Evolutionary conservation across 2,329 filamentous ascomycete genomes (phyloP), one percentile per base, ranked within the genome.

Genomic region (Fusarium nanum): DNA sequence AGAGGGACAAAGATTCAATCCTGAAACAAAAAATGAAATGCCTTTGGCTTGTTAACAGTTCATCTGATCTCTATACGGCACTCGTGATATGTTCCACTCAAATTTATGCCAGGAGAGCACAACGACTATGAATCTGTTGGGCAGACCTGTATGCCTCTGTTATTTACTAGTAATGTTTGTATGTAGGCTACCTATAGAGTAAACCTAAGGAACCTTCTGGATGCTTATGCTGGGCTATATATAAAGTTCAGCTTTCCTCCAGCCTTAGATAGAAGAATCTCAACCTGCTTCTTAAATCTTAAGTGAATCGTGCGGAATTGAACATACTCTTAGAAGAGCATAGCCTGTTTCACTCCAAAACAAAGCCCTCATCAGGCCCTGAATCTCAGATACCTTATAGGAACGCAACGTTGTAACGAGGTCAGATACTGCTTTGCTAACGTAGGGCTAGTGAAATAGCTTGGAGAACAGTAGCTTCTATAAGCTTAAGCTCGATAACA

Each of bases 11-110:
- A 57, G 14, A 55, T 64, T 40, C 28, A 40, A 56, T 49, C 28
- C 66, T 54, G 42, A 32, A 73, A 64, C 34, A 40, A 54, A 54
- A 71, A 62, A 23, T 22, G 27, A 63, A 59, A 52, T 63, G 46
- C 37, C 54, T 40, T 49, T 63, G 60, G 59, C 60, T 60, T 37
- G 52, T 64, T 64, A 47, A 56, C 13, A 59, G 55, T 55, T 56
- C n/a, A 20, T 16, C 25, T 41, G 32, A 20, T 37, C n/a, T 30
- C 10, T 25, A 7, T 10, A n/a, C 22, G 18, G 34, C 18, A 10
- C 14, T 28, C 16, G 23, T 22, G 5, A 28, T 20, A 25, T 25
- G 10, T 14, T 25, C 27, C 18, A n/a, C 18, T 7, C 23, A 27
- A 41, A 22, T n/a, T 13, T 52, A 12, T 37, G 48, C 20, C 10